Conservation (phyloP, 805 yeast species). For the Yueomyces sinensis region DNA sequence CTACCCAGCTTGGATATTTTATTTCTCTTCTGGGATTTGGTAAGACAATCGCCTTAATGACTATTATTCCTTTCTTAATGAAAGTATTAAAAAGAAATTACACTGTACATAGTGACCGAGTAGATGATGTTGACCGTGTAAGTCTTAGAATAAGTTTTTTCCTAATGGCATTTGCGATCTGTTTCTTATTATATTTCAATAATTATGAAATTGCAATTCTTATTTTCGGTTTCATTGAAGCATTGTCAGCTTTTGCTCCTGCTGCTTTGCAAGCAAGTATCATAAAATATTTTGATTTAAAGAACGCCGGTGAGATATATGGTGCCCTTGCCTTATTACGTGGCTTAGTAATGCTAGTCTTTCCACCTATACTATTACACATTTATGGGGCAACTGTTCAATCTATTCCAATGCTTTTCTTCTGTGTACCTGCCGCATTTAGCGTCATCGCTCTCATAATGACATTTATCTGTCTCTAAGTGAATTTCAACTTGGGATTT, state of each 20-base stretch:
- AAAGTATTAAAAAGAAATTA: constrained; percentile 26
- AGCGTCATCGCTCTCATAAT: constrained; percentile 7
- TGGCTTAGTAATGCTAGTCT: constrained; percentile 32
- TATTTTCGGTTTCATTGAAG: constrained; percentile 25
- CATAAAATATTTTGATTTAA: constrained; percentile 46
- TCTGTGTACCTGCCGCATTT: constrained; percentile 17
- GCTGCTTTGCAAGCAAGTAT: constrained; percentile 50
- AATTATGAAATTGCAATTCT: constrained; percentile 14
- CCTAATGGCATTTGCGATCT: constrained; percentile 28
- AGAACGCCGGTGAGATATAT: constrained; percentile 55
- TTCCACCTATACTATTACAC: constrained; percentile 36
- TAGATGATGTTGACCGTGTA: constrained; percentile 40
- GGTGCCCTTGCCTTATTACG: constrained; percentile 55
- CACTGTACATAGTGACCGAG: constrained; percentile 25
- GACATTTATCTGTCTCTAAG: too few relatives aligned
- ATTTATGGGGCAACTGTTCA: constrained; percentile 35
- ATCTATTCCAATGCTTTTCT: constrained; percentile 26
- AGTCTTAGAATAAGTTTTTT: constrained; percentile 23
- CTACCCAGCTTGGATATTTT: constrained; percentile 41
- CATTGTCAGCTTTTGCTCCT: constrained; percentile 36
- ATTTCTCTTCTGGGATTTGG: constrained; percentile 39
- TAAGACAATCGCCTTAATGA: constrained; percentile 35
- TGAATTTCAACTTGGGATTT: too few relatives aligned
- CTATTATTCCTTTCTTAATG: constrained; percentile 38
- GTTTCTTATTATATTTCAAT: constrained; percentile 22